Evolutionary conservation across 768 basidiomycete species (phyloP), one percentile per base, ranked within the genome.

Genomic region (Hortiboletus campestris): DNA sequence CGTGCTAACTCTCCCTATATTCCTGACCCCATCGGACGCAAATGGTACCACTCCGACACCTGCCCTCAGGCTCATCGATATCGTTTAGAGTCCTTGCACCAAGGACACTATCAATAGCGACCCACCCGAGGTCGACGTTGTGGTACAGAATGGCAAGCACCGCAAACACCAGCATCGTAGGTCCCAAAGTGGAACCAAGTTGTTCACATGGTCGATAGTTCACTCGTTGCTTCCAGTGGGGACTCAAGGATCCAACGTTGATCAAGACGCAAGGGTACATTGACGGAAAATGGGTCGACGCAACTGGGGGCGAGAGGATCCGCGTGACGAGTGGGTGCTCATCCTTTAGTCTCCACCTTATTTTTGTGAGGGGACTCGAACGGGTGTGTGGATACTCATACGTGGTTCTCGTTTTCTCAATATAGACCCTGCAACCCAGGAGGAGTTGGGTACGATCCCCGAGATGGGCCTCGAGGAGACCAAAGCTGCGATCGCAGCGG

Each of bases 381-480:
- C 25, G 25, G 25, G 25, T 25, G 25, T 25, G 25, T 6, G 25
- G 28, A 44, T 49, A 0, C 45, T 61, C 57, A 57, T 46, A 10
- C 45, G 6, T 46, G 41, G 16, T 32, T 53, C n/a, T 20, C 25
- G 7, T 54, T 22, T 41, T 34, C 22, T 41, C 31, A 2, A 12
- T 41, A 13, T 55, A 96, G 95, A 98, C 76, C 96, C 96, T 31
- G 91, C 94, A 7, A 96, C 88, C 5, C 81, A 81, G 40, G 83
- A 94, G 60, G 82, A 83, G 55, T 82, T 98, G 43, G 96, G 94
- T 14, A 85, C 82, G 1, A 79, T 95, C 28, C 91, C 94, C 4
- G 96, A 98, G 67, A 91, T 97, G 88, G 89, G 88, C 11, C 67
- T 91, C 42, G 78, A 79, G 28, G 94, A 98, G 72, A 90, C 92